These are phyloP conservation scores for Danielozyma ontarioensis DNA, from an alignment of 805 yeast genomes.

Conservation along the genomic window DNA sequence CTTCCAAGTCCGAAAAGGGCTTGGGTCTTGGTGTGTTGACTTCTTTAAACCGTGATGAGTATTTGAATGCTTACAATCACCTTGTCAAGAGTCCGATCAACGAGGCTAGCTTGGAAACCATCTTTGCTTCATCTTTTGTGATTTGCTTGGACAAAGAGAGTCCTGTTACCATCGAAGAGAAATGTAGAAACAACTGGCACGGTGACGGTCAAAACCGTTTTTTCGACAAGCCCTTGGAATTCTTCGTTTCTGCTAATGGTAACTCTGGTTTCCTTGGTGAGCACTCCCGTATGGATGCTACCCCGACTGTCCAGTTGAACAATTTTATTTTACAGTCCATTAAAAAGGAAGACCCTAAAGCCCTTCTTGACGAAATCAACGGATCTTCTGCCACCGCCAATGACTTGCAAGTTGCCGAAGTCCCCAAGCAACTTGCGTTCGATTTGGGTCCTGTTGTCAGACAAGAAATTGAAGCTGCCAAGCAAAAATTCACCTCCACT, in stretches of 20 bases:
- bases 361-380: constrained; percentile 22
- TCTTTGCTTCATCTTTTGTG: constrained; percentile 75
- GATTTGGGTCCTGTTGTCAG: constrained; percentile 52
- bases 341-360: constrained; percentile 38
- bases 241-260: constrained; percentile 76
- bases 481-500: constrained; percentile 49
- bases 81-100: constrained; percentile 60
- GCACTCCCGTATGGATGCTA: constrained; percentile 97
- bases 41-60: constrained; percentile 78
- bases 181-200: constrained; percentile 86
- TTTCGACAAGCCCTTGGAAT: constrained; percentile 88
- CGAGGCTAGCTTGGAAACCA: constrained; percentile 53
- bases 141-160: constrained; percentile 68
- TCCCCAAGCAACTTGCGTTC: constrained; percentile 40
- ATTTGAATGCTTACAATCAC: constrained; percentile 57
- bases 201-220: constrained; percentile 91
- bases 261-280: constrained; percentile 92
- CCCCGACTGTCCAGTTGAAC: constrained; percentile 87
- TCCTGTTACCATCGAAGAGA: constrained; percentile 78
- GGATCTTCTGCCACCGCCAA: constrained; percentile 4
- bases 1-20: constrained; percentile 37
- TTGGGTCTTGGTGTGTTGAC: constrained; percentile 75
- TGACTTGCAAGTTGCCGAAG: constrained; percentile 6
- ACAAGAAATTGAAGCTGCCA: constrained; percentile 51
- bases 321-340: constrained; percentile 64